phyloP scores from a whole-genome alignment of 169 alveolate genomes.

The Perkinsus olseni region DNA sequence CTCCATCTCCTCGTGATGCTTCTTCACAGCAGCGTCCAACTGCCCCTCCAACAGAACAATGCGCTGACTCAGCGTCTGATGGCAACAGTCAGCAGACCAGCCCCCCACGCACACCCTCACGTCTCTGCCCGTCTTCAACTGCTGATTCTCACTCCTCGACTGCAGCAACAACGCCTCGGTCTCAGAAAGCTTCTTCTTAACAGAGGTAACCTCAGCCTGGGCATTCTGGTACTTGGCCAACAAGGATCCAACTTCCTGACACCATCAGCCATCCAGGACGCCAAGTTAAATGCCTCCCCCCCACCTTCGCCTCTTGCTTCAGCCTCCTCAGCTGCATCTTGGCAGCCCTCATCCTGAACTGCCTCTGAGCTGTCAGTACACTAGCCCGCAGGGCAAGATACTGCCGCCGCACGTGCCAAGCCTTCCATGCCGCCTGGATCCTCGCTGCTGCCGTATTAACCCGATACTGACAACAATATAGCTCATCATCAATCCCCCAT shows the following conservation, averaged over 20 bases:
- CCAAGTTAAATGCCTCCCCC: not conserved
- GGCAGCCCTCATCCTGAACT: slow-evolving; percentile 31
- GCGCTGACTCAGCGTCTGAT: not conserved
- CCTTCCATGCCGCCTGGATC: not conserved
- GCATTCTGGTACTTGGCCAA: slow-evolving; percentile 49
- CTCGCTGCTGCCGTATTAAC: not conserved
- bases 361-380: not conserved
- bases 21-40: slow-evolving; percentile 48
- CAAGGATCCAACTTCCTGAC: slow-evolving; percentile 15
- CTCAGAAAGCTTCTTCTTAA: not conserved
- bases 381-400: not conserved
- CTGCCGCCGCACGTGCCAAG: not conserved
- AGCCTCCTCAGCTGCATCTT: slow-evolving; percentile 48
- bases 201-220: slow-evolving; percentile 27
- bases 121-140: not conserved
- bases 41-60: slow-evolving; percentile 26
- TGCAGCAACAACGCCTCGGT: slow-evolving; percentile 35
- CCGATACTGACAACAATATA: not conserved
- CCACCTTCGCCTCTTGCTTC: slow-evolving; percentile 51
- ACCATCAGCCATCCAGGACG: not conserved
- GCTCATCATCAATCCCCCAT: slow-evolving; percentile 25
- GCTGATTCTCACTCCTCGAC: not conserved
- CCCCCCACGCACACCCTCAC: not conserved
- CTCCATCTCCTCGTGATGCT: slow-evolving; percentile 41
- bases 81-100: not conserved